A percentile compares a stretch with the other conserved stretches of the same genome.
Evolutionary conservation across 2,329 filamentous ascomycete species (phyloP).

Genomic region (Exophiala xenobiotica): DNA sequence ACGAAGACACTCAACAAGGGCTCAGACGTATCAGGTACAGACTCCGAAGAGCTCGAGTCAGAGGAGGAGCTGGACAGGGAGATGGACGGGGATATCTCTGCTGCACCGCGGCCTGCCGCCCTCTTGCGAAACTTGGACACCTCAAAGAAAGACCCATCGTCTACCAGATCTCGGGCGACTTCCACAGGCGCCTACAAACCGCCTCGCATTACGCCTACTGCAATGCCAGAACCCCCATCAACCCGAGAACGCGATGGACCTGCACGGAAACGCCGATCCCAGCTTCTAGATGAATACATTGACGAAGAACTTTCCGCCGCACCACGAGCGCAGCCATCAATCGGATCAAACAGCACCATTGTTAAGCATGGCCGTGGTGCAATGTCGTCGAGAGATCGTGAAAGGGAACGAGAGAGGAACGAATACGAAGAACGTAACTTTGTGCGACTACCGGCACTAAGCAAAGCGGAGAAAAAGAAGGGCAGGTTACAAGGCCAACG

Average conservation of each 20-base stretch:
- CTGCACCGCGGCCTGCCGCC: conserved; percentile 18
- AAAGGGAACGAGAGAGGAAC: conserved; percentile 72
- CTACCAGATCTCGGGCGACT: conserved; percentile 10
- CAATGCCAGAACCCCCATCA: conserved; percentile 63
- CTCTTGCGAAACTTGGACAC: conserved; percentile 17
- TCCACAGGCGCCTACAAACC: conserved; percentile 75
- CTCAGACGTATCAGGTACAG: conserved; percentile 40
- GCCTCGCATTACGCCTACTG: conserved; percentile 80
- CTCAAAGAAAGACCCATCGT: conserved; percentile 1
- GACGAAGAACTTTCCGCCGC: conserved; percentile 77
- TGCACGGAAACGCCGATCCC: conserved; percentile 65
- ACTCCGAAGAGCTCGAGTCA: conserved; percentile 43
- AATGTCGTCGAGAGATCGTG: conserved; percentile 74
- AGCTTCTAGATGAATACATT: conserved; percentile 89
- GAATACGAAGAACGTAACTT: conserved; percentile 94
- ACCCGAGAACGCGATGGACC: conserved; percentile 60
- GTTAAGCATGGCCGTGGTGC: conserved; percentile 72
- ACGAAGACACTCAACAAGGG: conserved; percentile 36
- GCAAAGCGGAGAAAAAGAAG: conserved; percentile 79
- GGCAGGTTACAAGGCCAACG: conserved; percentile 44
- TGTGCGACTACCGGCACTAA: conserved; percentile 77
- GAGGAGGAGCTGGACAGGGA: conserved; percentile 60
- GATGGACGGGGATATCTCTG: conserved; percentile 44
- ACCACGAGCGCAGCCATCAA: conserved; percentile 81
- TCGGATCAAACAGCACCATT: conserved; percentile 75